Evolutionary conservation across 257 asterid genomes (phyloP).

Genomic region (Verbascum thapsus): DNA sequence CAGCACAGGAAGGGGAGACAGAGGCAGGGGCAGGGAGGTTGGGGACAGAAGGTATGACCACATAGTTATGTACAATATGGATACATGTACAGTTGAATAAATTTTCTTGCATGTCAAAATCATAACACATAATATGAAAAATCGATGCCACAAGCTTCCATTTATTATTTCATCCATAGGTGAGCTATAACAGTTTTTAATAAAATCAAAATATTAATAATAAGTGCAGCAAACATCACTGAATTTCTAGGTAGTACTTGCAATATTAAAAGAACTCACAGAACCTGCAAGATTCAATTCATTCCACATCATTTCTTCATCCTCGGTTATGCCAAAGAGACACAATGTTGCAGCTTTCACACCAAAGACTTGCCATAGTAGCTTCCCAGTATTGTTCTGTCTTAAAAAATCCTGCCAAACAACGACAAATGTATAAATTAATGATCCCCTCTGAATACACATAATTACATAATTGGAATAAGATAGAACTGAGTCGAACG

Average conservation of each 20-base stretch:
- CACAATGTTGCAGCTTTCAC: slow-evolving; percentile 71
- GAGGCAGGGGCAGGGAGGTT: too few relatives aligned
- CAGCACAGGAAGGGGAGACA: too few relatives aligned
- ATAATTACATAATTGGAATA: slow-evolving; percentile 16
- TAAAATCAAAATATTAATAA: slow-evolving; percentile 1
- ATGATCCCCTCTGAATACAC: slow-evolving; percentile 8
- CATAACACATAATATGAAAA: background rate
- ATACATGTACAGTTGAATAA: too few relatives aligned
- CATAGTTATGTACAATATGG: too few relatives aligned
- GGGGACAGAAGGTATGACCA: too few relatives aligned
- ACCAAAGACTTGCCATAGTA: slow-evolving; percentile 91
- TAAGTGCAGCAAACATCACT: slow-evolving; percentile 2
- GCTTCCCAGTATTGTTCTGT: slow-evolving; percentile 96
- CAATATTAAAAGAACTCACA: background rate
- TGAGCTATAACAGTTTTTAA: slow-evolving; percentile 7
- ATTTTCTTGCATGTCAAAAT: background rate
- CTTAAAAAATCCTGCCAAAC: slow-evolving; percentile 80
- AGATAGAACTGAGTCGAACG: background rate
- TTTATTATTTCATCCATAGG: slow-evolving; percentile 1
- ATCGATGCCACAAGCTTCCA: background rate
- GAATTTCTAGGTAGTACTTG: background rate
- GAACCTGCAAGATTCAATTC: slow-evolving; percentile 67
- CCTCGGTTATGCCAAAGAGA: slow-evolving; percentile 85
- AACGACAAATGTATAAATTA: background rate
- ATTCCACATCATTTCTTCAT: slow-evolving; percentile 91